phyloP scores from a whole-genome alignment of 495 filamentous ascomycete species.

The Xylaria sp. region DNA sequence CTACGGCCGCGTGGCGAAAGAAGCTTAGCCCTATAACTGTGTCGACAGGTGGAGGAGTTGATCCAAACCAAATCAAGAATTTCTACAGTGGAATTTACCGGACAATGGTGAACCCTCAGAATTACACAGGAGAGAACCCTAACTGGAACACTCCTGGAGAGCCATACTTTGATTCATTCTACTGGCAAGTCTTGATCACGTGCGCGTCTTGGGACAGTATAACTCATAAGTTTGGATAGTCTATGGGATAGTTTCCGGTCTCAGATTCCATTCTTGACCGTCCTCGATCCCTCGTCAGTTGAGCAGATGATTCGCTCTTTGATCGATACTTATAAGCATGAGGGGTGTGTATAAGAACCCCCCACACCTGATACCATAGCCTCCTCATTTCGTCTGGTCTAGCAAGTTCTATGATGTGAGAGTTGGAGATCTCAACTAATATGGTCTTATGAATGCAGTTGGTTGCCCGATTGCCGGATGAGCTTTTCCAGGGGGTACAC shows the following conservation, averaged over 20 bases:
- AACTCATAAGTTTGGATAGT: constrained; percentile 31
- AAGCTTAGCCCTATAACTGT: constrained; percentile 68
- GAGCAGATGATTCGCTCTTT: constrained; percentile 72
- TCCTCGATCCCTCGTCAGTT: constrained; percentile 70
- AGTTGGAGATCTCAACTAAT: background rate
- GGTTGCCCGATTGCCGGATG: constrained; percentile 72
- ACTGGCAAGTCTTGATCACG: constrained; percentile 58
- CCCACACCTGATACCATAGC: too few species aligned
- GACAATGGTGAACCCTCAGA: constrained; percentile 75
- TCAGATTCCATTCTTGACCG: constrained; percentile 72
- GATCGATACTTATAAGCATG: constrained; percentile 74
- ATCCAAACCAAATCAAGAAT: constrained; percentile 59
- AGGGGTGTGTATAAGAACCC: too few species aligned
- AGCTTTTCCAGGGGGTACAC: constrained; percentile 72
- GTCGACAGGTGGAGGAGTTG: constrained; percentile 59
- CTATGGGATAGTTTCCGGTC: constrained; percentile 78
- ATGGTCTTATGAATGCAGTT: too few species aligned
- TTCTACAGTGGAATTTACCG: constrained; percentile 78
- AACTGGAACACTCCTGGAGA: constrained; percentile 74
- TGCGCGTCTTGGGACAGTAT: constrained; percentile 25
- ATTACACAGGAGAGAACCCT: constrained; percentile 82
- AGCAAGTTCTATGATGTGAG: too few species aligned
- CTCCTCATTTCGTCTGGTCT: too few species aligned
- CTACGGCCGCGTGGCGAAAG: constrained; percentile 64
- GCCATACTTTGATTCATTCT: constrained; percentile 84